Conservation (phyloP, 345 rosid species). For the Euphorbia peplus region DNA sequence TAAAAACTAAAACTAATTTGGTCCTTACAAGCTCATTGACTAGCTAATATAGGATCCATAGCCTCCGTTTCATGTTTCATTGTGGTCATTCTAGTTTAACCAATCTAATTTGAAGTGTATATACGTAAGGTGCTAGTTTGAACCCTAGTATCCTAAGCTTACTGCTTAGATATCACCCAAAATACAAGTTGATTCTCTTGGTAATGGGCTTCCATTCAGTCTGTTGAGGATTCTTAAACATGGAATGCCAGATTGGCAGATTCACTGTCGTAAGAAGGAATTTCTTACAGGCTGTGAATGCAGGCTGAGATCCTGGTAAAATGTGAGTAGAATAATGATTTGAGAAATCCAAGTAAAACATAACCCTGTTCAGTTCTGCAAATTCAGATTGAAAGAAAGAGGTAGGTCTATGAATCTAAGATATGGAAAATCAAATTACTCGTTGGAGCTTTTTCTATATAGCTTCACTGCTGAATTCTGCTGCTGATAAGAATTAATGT, state of each 20-base stretch:
- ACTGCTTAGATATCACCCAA: background rate
- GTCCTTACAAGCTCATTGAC: background rate
- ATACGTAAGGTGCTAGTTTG: background rate
- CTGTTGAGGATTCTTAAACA: background rate
- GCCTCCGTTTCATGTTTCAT: background rate
- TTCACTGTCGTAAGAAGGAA: background rate
- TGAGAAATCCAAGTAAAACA: background rate
- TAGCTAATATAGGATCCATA: background rate
- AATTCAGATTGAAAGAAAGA: background rate
- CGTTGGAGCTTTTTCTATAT: background rate
- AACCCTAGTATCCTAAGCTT: background rate
- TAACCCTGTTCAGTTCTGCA: background rate
- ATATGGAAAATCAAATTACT: background rate
- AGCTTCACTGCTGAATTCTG: background rate
- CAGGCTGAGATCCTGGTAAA: background rate
- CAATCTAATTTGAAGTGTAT: background rate
- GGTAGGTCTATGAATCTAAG: background rate
- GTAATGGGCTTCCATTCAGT: no score
- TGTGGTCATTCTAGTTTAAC: background rate
- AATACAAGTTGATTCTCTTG: no score
- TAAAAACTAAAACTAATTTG: background rate
- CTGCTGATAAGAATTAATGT: background rate
- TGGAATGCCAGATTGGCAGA: background rate
- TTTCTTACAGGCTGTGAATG: background rate
- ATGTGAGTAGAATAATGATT: background rate